Evolutionary conservation across 345 rosid species (phyloP), one percentile per base, ranked within the genome.

Genomic region (Camelina neglecta): DNA sequence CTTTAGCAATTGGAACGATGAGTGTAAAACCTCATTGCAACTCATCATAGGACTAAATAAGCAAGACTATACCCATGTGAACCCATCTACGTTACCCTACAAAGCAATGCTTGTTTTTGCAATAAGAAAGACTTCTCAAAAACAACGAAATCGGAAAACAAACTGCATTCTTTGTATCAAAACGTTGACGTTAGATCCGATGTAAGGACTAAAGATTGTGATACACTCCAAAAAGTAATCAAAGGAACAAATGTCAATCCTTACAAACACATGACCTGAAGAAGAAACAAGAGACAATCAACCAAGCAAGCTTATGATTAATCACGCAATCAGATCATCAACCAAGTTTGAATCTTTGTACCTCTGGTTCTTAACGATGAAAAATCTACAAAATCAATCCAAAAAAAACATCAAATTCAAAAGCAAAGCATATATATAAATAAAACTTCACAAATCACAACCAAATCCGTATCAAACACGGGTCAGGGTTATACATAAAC

Each of bases 1-100:
- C 77, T 78, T 66, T 58, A 72, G 81, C 64, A 78, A 78, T 78
- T 72, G 81, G 81, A 77, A 78, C 81, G 81, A 78, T 44, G 81
- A 72, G 64, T 41, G 38, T 31, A 42, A 50, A 58, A 10, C 7
- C 68, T 72, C 81, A 65, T 58, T 49, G 68, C 29, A 58, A 61
- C 78, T 78, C 78, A 78, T 78, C 81, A 78, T 18, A 24, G 74
- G 81, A 72, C 31, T 20, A 51, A 29, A 26, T 15, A 67, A 75
- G 1, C 9, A 55, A 6, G 12, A 62, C 60, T 38, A 0, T 35
- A 12, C 1, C 26, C 12, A 47, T 7, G 15, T 1, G 20, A 54
- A 31, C 12, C 12, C 0, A 73, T 54, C 59, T 29, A 70, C 12
- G 3, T 13, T 13, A 12, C 15, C 15, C 63, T 20, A 36, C 31